These are phyloP conservation scores for Plenodomus tracheiphilus DNA, from an alignment of 2,329 filamentous ascomycete species.

Conservation along the genomic window DNA sequence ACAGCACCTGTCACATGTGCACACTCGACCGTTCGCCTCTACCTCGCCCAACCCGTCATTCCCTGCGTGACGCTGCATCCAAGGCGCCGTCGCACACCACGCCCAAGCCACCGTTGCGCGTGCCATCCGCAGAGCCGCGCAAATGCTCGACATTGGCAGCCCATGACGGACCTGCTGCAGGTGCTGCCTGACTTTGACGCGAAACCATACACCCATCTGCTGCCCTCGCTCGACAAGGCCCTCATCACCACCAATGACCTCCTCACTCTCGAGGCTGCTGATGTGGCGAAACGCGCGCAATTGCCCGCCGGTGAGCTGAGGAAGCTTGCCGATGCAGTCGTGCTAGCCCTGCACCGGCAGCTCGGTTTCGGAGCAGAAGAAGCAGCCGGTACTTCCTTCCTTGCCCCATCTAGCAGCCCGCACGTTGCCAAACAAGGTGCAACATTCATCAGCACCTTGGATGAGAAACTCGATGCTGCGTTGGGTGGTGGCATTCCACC, in stretches of 20 bases:
- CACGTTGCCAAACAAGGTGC: conserved; percentile 42
- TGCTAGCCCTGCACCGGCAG: conserved; percentile 68
- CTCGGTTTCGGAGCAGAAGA: conserved; percentile 49
- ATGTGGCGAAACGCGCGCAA: conserved; percentile 83
- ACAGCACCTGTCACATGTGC: too few species aligned
- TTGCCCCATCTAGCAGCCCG: conserved; percentile 13
- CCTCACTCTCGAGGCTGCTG: conserved; percentile 77
- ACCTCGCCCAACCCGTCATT: neutral
- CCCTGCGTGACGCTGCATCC: neutral
- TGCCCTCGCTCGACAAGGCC: conserved; percentile 79
- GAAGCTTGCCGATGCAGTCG: conserved; percentile 68
- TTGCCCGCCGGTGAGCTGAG: conserved; percentile 80
- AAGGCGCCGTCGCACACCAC: neutral
- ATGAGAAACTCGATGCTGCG: conserved; percentile 68
- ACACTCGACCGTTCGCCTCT: too few species aligned
- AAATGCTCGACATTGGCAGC: conserved; percentile 29
- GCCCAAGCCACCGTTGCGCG: conserved; percentile 11
- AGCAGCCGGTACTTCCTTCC: conserved; percentile 13
- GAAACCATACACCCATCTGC: conserved; percentile 70
- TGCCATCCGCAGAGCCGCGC: conserved; percentile 40
- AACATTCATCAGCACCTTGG: conserved; percentile 77
- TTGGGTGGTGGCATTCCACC: conserved; percentile 80
- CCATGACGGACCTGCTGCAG: conserved; percentile 82
- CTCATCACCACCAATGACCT: conserved; percentile 80
- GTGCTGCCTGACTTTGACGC: conserved; percentile 80